Evolutionary conservation across 2,329 filamentous ascomycete genomes (phyloP).

Genomic region (Microdochium bolleyi): DNA sequence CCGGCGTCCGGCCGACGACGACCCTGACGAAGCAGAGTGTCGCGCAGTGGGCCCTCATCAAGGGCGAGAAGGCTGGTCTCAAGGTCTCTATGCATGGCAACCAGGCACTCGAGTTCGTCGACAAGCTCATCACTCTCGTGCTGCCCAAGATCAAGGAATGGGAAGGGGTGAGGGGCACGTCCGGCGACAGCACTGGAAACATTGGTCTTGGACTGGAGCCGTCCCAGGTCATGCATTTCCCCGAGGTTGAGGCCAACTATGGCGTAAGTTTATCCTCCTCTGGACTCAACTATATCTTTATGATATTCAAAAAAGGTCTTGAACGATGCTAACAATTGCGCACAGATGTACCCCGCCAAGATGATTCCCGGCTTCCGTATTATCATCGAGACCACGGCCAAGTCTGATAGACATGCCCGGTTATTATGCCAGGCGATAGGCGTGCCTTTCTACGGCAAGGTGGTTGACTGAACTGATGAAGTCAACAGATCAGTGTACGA

Average conservation of each 20-base stretch:
- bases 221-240: constrained; percentile 75
- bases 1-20: constrained; percentile 63
- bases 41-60: constrained; percentile 64
- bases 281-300: background rate
- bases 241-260: constrained; percentile 91
- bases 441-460: constrained; percentile 75
- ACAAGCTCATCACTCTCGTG: constrained; percentile 84
- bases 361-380: constrained; percentile 84
- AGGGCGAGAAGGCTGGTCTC: constrained; percentile 64
- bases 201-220: constrained; percentile 72
- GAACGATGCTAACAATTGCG: constrained; percentile 7
- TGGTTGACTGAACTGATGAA: constrained; percentile 26
- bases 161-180: constrained; percentile 56
- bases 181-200: constrained; percentile 85
- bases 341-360: constrained; percentile 50
- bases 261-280: constrained; percentile 55
- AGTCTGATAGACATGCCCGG: constrained; percentile 75
- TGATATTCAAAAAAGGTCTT: background rate
- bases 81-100: constrained; percentile 74
- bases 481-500: constrained; percentile 4
- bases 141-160: constrained; percentile 96
- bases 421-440: constrained; percentile 66
- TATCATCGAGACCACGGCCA: constrained; percentile 76
- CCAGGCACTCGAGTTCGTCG: constrained; percentile 81
- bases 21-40: constrained; percentile 66